Evolutionary conservation across 306 rosid species (phyloP).

Genomic region (Casuarina cunninghamiana): DNA sequence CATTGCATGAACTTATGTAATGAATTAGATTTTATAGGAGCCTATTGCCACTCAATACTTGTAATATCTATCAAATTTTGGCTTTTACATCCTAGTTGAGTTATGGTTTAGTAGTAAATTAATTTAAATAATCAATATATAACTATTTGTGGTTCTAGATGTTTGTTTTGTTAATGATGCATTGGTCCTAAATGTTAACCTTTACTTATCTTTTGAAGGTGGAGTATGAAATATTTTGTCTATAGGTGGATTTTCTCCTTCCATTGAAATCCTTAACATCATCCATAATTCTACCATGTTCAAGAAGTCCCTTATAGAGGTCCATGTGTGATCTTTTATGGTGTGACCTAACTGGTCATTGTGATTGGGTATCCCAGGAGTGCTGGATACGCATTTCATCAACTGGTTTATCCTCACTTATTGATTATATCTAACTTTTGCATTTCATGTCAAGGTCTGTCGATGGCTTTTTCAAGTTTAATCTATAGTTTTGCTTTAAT

Average conservation of each 20-base stretch:
- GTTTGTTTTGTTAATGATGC: slow-evolving; percentile 7
- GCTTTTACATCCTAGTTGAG: neutral
- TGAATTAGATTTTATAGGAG: neutral
- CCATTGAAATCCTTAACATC: slow-evolving; percentile 90
- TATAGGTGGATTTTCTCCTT: slow-evolving; percentile 94
- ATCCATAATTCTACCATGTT: slow-evolving; percentile 90
- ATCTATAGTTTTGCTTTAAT: too few species aligned
- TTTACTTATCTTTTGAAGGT: slow-evolving; percentile 45
- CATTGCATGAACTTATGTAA: neutral
- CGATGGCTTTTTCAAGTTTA: neutral
- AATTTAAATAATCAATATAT: neutral
- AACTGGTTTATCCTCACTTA: slow-evolving; percentile 47
- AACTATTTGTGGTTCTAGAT: neutral
- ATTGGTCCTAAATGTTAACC: slow-evolving; percentile 9
- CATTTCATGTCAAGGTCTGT: neutral
- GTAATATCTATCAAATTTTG: neutral
- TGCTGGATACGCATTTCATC: slow-evolving; percentile 96
- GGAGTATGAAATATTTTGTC: slow-evolving; percentile 85
- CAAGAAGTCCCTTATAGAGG: slow-evolving; percentile 99
- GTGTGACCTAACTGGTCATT: slow-evolving; percentile 95
- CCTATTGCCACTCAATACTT: neutral
- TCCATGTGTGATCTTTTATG: slow-evolving; percentile 97
- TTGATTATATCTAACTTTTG: neutral
- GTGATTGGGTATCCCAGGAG: slow-evolving; percentile 98
- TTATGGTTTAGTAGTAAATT: neutral